phyloP scores from a whole-genome alignment of 352 stramenopile genomes.

The Phytophthora lateralis region DNA sequence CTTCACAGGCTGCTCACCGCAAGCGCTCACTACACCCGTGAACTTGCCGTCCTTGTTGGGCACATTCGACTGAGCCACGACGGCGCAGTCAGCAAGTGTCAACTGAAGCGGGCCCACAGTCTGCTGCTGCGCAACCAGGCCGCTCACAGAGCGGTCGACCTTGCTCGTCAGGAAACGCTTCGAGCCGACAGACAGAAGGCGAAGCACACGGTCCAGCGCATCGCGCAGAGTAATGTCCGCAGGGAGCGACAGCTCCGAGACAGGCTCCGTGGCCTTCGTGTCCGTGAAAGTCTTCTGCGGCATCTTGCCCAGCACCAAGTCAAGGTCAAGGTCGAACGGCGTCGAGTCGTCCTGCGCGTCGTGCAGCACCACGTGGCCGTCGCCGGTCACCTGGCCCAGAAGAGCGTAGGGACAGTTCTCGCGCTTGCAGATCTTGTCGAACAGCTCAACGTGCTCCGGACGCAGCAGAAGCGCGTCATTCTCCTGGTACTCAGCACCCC shows the following conservation, averaged over 20 bases:
- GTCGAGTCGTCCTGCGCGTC: slow-evolving; percentile 95
- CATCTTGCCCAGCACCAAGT: slow-evolving; percentile 99
- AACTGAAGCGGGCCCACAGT: slow-evolving; percentile 98
- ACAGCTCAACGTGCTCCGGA: slow-evolving; percentile 89
- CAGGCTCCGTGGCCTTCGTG: slow-evolving; percentile 58
- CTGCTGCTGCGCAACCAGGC: slow-evolving; percentile 98
- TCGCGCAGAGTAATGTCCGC: slow-evolving; percentile 88
- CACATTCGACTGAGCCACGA: slow-evolving; percentile 97
- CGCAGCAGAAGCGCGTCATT: slow-evolving; percentile 98
- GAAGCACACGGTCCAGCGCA: slow-evolving; percentile 95
- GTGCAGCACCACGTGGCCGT: slow-evolving; percentile 96
- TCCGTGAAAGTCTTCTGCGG: slow-evolving; percentile 99
- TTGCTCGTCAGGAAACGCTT: slow-evolving; percentile 98
- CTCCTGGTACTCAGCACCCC: slow-evolving; percentile 99
- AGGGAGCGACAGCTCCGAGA: slow-evolving; percentile 79
- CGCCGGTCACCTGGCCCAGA: slow-evolving; percentile 95
- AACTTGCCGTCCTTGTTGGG: slow-evolving; percentile 78
- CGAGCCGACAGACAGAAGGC: slow-evolving; percentile 96
- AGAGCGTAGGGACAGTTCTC: slow-evolving; percentile 98
- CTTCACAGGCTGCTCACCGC: slow-evolving; percentile 98
- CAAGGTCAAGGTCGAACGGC: slow-evolving; percentile 97
- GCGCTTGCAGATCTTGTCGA: slow-evolving; percentile 95
- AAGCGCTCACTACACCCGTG: slow-evolving; percentile 95
- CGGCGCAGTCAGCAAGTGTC: slow-evolving; percentile 96
- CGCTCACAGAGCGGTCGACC: slow-evolving; percentile 98